Evolutionary conservation across 257 asterid genomes (phyloP).

Genomic region (Coffea eugenioides): DNA sequence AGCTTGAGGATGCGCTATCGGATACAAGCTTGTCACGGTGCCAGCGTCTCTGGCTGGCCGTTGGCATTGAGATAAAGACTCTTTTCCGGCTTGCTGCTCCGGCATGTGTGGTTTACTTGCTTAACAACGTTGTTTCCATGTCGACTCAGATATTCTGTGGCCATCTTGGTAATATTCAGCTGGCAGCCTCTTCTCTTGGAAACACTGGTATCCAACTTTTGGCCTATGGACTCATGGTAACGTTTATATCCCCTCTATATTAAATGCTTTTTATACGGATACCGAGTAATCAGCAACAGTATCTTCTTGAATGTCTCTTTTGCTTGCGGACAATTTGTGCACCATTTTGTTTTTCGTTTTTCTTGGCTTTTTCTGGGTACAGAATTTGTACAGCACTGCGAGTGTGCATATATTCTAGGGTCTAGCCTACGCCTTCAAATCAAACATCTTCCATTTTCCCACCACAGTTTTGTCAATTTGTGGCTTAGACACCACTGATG

Average conservation of each 20-base stretch:
- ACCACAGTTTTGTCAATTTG: background rate
- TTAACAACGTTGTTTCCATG: constrained; percentile 38
- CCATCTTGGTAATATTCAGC: constrained; percentile 40
- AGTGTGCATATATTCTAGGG: too few species aligned
- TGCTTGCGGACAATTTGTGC: too few species aligned
- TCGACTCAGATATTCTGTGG: constrained; percentile 50
- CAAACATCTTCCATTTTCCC: background rate
- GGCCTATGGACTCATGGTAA: constrained; percentile 44
- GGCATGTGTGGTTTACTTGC: constrained; percentile 36
- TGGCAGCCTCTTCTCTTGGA: constrained; percentile 48
- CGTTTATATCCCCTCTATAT: too few species aligned
- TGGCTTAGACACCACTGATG: too few species aligned
- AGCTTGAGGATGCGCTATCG: constrained; percentile 32
- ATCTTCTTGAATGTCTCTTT: too few species aligned
- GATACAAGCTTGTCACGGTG: constrained; percentile 21
- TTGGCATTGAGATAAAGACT: constrained; percentile 20
- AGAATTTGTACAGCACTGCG: too few species aligned
- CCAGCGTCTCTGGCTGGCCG: constrained; percentile 17
- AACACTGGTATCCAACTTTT: constrained; percentile 45
- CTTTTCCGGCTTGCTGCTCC: constrained; percentile 44
- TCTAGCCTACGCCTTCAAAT: too few species aligned
- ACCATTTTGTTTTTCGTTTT: too few species aligned
- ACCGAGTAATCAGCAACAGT: background rate
- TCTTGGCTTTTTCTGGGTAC: too few species aligned
- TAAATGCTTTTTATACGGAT: too few species aligned